phyloP scores from a whole-genome alignment of 805 yeast genomes.

The Metschnikowia henanensis region DNA sequence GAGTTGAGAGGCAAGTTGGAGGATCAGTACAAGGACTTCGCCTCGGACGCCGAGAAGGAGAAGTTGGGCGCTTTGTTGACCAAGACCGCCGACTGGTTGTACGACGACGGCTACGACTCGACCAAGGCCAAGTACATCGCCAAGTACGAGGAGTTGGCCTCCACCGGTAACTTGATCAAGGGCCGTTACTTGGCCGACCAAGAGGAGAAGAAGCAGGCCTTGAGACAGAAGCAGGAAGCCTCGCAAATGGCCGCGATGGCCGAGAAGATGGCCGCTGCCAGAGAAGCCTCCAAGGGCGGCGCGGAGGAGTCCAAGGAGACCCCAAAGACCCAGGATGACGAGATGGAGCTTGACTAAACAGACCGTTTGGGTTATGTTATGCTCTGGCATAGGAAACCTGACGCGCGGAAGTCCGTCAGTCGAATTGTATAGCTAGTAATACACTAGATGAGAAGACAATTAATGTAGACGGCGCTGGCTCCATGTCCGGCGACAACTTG shows the following conservation, averaged over 20 bases:
- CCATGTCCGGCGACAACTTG: too few relatives aligned
- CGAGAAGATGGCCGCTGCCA: slow-evolving; percentile 77
- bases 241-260: slow-evolving; percentile 80
- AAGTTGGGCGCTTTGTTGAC: slow-evolving; percentile 69
- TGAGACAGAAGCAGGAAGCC: slow-evolving; percentile 85
- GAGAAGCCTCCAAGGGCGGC: slow-evolving; percentile 49
- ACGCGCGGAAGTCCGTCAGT: slow-evolving; percentile 3
- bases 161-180: slow-evolving; percentile 90
- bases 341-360: slow-evolving; percentile 22
- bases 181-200: slow-evolving; percentile 94
- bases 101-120: slow-evolving; percentile 96
- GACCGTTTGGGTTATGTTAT: neutral
- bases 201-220: slow-evolving; percentile 92
- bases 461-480: too few relatives aligned
- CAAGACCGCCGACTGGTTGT: slow-evolving; percentile 97
- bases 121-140: slow-evolving; percentile 97
- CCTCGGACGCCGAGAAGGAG: slow-evolving; percentile 86
- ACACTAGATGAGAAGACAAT: slow-evolving; percentile 1
- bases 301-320: slow-evolving; percentile 27
- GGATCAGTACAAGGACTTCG: slow-evolving; percentile 85
- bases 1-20: slow-evolving; percentile 96
- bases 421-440: slow-evolving; percentile 7
- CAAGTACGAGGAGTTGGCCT: slow-evolving; percentile 94
- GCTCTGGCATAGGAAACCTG: slow-evolving; percentile 3
- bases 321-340: slow-evolving; percentile 17